A percentile compares a stretch with the other conserved stretches of the same genome.
These are phyloP conservation scores for Pichia sp. DNA, from an alignment of 1,139 yeast species.

Conservation along the genomic window DNA sequence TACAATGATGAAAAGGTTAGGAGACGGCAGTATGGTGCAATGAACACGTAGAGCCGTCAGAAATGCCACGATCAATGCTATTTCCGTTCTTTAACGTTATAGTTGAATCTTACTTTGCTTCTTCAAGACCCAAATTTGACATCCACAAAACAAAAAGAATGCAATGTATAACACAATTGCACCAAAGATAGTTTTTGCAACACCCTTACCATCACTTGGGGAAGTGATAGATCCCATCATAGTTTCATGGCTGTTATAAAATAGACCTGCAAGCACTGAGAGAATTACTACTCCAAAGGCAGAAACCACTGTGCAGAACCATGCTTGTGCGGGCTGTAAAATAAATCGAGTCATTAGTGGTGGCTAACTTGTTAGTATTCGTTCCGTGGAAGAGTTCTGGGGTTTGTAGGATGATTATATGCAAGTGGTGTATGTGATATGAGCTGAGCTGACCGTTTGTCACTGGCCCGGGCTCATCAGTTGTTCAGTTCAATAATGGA, in stretches of 20 bases:
- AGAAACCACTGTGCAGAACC: conserved; percentile 90
- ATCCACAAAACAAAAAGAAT: conserved; percentile 85
- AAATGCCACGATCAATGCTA: no score
- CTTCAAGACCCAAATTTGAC: conserved; percentile 60
- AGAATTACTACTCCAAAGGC: conserved; percentile 87
- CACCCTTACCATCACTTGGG: conserved; percentile 88
- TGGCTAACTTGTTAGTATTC: neutral
- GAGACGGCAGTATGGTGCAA: no score
- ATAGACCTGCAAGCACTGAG: conserved; percentile 75
- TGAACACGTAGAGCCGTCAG: no score
- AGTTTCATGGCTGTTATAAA: conserved; percentile 76
- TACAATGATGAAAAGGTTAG: no score
- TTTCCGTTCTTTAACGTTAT: conserved; percentile 14
- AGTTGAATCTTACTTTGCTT: conserved; percentile 54
- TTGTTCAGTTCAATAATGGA: no score
- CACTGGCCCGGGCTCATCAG: no score
- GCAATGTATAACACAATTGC: conserved; percentile 80
- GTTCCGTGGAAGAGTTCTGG: no score
- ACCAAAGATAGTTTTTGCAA: conserved; percentile 81
- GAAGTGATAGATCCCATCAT: conserved; percentile 89
- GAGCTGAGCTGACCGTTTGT: no score
- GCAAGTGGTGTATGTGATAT: no score
- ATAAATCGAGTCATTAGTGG: neutral
- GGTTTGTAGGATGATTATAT: no score
- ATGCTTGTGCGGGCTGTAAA: conserved; percentile 68